These are phyloP conservation scores for Ensete ventricosum DNA, from an alignment of 176 grass and related monocot species.

Conservation along the genomic window DNA sequence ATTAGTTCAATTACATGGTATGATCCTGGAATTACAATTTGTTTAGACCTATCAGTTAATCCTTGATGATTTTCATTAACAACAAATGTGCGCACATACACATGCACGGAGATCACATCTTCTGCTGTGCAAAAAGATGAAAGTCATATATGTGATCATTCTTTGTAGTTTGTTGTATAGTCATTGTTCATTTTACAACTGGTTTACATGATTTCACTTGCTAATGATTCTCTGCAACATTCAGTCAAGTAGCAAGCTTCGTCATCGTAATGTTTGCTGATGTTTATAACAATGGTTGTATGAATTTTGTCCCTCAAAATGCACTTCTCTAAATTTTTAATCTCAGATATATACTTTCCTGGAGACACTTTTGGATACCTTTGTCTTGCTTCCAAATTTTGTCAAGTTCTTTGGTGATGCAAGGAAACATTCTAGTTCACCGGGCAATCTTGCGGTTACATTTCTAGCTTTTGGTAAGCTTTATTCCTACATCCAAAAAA, in stretches of 20 bases:
- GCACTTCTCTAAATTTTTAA: background rate
- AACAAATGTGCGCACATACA: too few relatives aligned
- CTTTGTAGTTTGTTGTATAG: background rate
- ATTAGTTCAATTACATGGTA: too few relatives aligned
- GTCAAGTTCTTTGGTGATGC: conserved; percentile 60
- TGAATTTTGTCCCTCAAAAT: background rate
- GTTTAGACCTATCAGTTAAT: too few relatives aligned
- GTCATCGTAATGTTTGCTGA: background rate
- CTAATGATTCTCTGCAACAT: background rate
- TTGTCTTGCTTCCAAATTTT: conserved; percentile 63
- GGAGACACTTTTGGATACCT: conserved; percentile 51
- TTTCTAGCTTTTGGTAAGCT: conserved; percentile 75
- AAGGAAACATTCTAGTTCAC: conserved; percentile 36
- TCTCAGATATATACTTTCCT: conserved; percentile 64
- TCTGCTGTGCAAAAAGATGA: too few relatives aligned
- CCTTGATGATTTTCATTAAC: too few relatives aligned
- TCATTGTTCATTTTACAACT: background rate
- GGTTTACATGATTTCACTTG: background rate
- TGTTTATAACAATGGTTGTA: background rate
- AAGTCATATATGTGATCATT: too few relatives aligned
- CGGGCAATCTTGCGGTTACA: conserved; percentile 53
- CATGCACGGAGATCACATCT: too few relatives aligned
- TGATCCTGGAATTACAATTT: too few relatives aligned
- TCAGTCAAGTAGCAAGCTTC: background rate
- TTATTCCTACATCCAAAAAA: conserved; percentile 8